These are phyloP conservation scores for Xerocomus nothofagi DNA, from an alignment of 1,284 basidiomycete genomes.

Conservation along the genomic window DNA sequence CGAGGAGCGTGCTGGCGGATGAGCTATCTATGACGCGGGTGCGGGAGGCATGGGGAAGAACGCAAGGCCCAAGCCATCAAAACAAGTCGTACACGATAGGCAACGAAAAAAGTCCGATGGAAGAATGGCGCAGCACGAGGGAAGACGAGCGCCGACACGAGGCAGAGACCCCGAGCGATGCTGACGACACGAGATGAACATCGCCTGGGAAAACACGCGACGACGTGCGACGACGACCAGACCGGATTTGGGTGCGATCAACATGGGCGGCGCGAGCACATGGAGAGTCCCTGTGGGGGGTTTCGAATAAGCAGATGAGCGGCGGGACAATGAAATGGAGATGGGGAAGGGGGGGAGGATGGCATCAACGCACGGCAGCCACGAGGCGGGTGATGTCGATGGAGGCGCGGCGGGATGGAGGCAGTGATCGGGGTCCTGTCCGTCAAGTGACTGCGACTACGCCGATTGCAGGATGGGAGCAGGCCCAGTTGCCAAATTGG, in stretches of 20 bases:
- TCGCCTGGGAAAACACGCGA: slow-evolving; percentile 23
- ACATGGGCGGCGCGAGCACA: slow-evolving; percentile 10
- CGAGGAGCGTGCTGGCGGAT: not conserved
- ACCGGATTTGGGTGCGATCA: not conserved
- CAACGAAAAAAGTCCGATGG: slow-evolving; percentile 7
- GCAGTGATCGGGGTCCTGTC: slow-evolving; percentile 19
- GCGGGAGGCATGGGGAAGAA: slow-evolving; percentile 3
- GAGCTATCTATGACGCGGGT: slow-evolving; percentile 16
- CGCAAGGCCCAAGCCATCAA: slow-evolving; percentile 6
- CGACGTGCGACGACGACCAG: slow-evolving; percentile 9
- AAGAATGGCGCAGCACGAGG: slow-evolving; percentile 17
- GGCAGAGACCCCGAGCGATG: slow-evolving; percentile 26
- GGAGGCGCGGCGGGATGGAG: slow-evolving; percentile 22
- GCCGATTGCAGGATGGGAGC: slow-evolving; percentile 16
- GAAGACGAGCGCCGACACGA: slow-evolving; percentile 34
- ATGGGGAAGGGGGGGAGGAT: too few relatives aligned
- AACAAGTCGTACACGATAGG: not conserved
- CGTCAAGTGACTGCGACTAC: slow-evolving; percentile 14
- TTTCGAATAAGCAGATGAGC: not conserved
- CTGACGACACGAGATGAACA: slow-evolving; percentile 18
- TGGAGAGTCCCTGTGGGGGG: not conserved
- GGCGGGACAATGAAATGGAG: slow-evolving; percentile 2
- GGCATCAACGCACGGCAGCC: slow-evolving; percentile 10
- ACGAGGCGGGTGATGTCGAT: slow-evolving; percentile 25
- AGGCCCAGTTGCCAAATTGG: slow-evolving; percentile 10